Evolutionary conservation across 2,329 filamentous ascomycete species (phyloP).

Genomic region (Botrytis aclada): DNA sequence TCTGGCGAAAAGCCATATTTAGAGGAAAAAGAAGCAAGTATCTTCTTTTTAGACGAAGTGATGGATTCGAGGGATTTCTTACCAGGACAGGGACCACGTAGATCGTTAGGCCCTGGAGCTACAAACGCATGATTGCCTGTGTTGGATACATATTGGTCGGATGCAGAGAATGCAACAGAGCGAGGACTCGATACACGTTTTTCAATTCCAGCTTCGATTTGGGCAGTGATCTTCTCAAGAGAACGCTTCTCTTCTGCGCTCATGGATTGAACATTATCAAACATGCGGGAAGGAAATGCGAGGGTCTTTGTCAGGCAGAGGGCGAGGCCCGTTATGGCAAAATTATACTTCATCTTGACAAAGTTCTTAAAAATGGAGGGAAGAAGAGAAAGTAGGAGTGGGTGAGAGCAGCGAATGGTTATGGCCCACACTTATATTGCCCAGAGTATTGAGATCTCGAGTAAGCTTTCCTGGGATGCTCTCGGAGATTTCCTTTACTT

Average conservation of each 20-base stretch:
- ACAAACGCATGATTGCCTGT: conserved; percentile 26
- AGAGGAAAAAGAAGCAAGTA: too few species aligned
- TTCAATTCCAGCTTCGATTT: conserved; percentile 23
- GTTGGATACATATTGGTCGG: conserved; percentile 30
- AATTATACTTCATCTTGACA: conserved; percentile 24
- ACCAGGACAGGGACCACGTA: conserved; percentile 39
- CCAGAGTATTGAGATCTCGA: neutral
- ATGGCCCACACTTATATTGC: neutral
- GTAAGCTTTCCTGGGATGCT: neutral
- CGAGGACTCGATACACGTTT: conserved; percentile 7
- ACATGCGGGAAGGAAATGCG: conserved; percentile 29
- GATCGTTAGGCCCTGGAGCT: conserved; percentile 24
- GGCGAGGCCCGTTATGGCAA: conserved; percentile 17
- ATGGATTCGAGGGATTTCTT: neutral
- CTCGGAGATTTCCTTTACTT: neutral
- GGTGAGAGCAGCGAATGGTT: neutral
- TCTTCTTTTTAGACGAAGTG: neutral
- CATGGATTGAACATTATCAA: conserved; percentile 22
- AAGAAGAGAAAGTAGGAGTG: neutral
- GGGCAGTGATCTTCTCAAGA: conserved; percentile 22
- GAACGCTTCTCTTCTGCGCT: conserved; percentile 25
- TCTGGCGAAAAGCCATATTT: too few species aligned
- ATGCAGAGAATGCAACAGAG: conserved; percentile 24
- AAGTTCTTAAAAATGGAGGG: neutral
- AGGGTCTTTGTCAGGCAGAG: conserved; percentile 19